A percentile compares a stretch with the other conserved stretches of the same genome.
These are phyloP conservation scores for Incumbomyces delicatus DNA, from an alignment of 2,329 filamentous ascomycete species.

Conservation along the genomic window DNA sequence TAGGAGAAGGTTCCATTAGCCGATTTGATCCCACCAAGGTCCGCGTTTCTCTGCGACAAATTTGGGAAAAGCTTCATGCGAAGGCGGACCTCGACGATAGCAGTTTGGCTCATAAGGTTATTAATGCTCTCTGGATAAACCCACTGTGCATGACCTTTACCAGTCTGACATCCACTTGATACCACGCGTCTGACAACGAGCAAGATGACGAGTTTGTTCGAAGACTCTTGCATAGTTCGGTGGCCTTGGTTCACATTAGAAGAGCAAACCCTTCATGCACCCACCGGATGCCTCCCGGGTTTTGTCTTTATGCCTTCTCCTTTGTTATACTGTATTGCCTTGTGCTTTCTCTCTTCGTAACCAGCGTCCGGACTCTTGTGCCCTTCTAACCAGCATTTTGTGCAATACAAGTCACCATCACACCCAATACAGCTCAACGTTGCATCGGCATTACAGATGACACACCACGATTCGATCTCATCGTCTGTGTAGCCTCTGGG, in stretches of 20 bases:
- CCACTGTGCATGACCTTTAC: too few relatives aligned
- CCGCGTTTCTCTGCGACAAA: too few relatives aligned
- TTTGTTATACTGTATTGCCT: slow-evolving; percentile 48
- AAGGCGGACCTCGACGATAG: too few relatives aligned
- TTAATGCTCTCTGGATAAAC: too few relatives aligned
- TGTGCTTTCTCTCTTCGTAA: slow-evolving; percentile 61
- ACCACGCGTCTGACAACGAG: too few relatives aligned
- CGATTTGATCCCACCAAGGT: too few relatives aligned
- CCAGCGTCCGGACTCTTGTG: slow-evolving; percentile 60
- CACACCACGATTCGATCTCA: slow-evolving; percentile 68
- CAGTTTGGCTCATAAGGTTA: too few relatives aligned
- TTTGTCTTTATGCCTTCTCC: slow-evolving; percentile 17
- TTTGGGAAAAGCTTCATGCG: too few relatives aligned
- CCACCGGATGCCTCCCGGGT: background rate
- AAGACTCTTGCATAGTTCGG: too few relatives aligned
- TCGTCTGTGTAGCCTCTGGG: slow-evolving; percentile 47
- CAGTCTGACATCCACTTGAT: too few relatives aligned
- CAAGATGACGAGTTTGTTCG: too few relatives aligned
- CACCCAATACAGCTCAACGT: slow-evolving; percentile 64
- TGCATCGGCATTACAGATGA: slow-evolving; percentile 72
- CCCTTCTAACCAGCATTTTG: slow-evolving; percentile 70
- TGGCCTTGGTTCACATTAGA: background rate
- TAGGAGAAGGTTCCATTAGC: too few relatives aligned
- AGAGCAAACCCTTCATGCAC: background rate
- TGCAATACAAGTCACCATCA: slow-evolving; percentile 62